Conservation (phyloP, 768 basidiomycete species). For the Lactarius tabidus region DNA sequence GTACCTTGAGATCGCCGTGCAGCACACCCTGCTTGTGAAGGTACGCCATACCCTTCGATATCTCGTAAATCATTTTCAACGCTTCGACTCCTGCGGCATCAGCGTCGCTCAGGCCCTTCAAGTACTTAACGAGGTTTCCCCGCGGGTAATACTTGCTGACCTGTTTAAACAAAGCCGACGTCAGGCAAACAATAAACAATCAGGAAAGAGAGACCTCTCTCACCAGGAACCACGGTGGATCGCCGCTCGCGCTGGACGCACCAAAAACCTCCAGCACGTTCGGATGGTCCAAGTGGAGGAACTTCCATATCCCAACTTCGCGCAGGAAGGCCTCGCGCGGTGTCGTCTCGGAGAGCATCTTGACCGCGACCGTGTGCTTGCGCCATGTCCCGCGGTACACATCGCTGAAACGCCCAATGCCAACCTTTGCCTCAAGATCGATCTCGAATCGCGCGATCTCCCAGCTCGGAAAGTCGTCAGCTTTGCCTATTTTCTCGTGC, state of each 20-base stretch:
- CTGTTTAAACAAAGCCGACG: not conserved
- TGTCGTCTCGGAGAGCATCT: slow-evolving; percentile 60
- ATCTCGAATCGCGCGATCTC: slow-evolving; percentile 82
- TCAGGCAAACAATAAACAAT: slow-evolving; percentile 21
- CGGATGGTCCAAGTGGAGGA: slow-evolving; percentile 57
- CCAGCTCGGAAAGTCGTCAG: slow-evolving; percentile 54
- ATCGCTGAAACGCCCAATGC: slow-evolving; percentile 72
- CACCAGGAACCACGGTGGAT: slow-evolving; percentile 68
- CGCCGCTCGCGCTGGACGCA: slow-evolving; percentile 65
- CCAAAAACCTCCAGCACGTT: slow-evolving; percentile 73
- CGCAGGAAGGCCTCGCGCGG: slow-evolving; percentile 61
- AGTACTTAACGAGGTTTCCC: slow-evolving; percentile 57
- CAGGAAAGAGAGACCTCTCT: slow-evolving; percentile 11
- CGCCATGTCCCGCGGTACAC: slow-evolving; percentile 78
- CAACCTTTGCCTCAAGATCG: slow-evolving; percentile 62
- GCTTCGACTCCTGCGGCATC: slow-evolving; percentile 41
- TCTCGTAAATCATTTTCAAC: slow-evolving; percentile 63
- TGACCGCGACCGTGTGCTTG: slow-evolving; percentile 60
- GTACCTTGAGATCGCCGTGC: slow-evolving; percentile 80
- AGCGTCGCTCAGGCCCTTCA: slow-evolving; percentile 36
- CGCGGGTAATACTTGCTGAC: slow-evolving; percentile 70
- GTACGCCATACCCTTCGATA: slow-evolving; percentile 80
- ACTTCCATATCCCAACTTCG: slow-evolving; percentile 70
- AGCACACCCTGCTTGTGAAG: slow-evolving; percentile 63
- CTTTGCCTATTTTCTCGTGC: too few relatives aligned